Base-by-base conservation (phyloP, 768 basidiomycete species). In the Boletus fagicola region DNA sequence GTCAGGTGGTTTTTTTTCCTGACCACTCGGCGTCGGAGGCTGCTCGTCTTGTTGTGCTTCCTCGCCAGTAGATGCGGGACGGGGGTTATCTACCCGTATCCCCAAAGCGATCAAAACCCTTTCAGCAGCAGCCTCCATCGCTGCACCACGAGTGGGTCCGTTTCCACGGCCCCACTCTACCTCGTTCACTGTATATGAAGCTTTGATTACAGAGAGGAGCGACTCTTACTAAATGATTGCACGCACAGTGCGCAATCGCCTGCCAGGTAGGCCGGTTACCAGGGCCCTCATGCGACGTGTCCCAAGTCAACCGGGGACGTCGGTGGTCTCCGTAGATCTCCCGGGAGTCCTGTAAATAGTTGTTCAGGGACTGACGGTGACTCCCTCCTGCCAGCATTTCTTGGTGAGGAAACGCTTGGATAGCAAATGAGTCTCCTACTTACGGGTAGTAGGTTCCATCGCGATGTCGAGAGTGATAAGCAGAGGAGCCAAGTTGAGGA, bases 331-430 rank as follows among this genome's bases (percentile, higher is more conserved):
- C 55, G 43, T 60, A 52, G 13, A 53, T 33, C 12, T 30, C 42
- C n/a, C n/a, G n/a, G n/a, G n/a, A n/a, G n/a, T n/a, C n/a, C 44
- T 68, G 68, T 13, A 68, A 31, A 49, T 68, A 51, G 42, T 68
- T 68, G 18, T 68, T 68, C 38, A 68, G 46, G 3, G 2, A 24
- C 40, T 70, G 68, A 33, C 68, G 66, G 46, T 60, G 49, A 18
- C 60, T n/a, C n/a, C n/a, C n/a, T n/a, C n/a, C 68, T 68, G 40
- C 18, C 15, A 53, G 11, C 4, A 13, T 43, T 16, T 26, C 6
- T 36, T 26, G 33, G 39, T 63, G 42, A 63, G 51, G 18, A 42
- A 39, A 5, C 9, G 12, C 42, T 20, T 26, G 11, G 20, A 50
- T 38, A 8, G n/a, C 9, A n/a, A 28, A 42, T 3, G 15, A 22